Conservation (phyloP, 441 rosid species). For the Manihot esculenta region DNA sequence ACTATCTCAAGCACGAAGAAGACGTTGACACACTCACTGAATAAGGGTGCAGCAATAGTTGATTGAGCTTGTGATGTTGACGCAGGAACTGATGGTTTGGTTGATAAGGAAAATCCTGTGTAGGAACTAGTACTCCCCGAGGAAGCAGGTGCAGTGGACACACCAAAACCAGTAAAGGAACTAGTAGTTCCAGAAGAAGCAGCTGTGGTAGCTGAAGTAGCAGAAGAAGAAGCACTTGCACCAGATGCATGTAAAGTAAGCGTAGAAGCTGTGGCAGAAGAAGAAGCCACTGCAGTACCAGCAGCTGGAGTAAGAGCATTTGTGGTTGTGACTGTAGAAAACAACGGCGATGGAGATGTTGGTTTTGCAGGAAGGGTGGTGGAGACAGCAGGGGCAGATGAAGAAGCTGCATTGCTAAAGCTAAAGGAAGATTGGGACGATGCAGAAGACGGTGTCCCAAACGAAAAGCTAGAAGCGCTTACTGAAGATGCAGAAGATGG, state of each 20-base stretch:
- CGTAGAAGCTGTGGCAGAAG: constrained; percentile 35
- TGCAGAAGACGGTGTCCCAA: constrained; percentile 42
- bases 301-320: constrained; percentile 53
- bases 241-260: constrained; percentile 44
- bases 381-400: constrained; percentile 46
- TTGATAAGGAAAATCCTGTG: constrained; percentile 57
- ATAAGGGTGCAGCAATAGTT: constrained; percentile 36
- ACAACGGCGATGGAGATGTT: constrained; percentile 38
- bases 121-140: constrained; percentile 48
- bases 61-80: constrained; percentile 55
- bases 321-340: constrained; percentile 63
- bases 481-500: constrained; percentile 38
- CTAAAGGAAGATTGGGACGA: constrained; percentile 45
- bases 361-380: constrained; percentile 37
- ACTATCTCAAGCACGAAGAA: constrained; percentile 11
- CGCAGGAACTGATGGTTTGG: constrained; percentile 39
- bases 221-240: constrained; percentile 33
- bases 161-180: constrained; percentile 55
- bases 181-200: constrained; percentile 39
- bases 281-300: constrained; percentile 36
- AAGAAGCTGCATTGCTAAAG: constrained; percentile 44
- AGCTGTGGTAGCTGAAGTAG: constrained; percentile 34
- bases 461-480: constrained; percentile 32
- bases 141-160: constrained; percentile 41
- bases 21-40: constrained; percentile 47